Evolutionary conservation across 2,329 filamentous ascomycete species (phyloP), one percentile per base, ranked within the genome.

Genomic region (Alternaria metachromatica): DNA sequence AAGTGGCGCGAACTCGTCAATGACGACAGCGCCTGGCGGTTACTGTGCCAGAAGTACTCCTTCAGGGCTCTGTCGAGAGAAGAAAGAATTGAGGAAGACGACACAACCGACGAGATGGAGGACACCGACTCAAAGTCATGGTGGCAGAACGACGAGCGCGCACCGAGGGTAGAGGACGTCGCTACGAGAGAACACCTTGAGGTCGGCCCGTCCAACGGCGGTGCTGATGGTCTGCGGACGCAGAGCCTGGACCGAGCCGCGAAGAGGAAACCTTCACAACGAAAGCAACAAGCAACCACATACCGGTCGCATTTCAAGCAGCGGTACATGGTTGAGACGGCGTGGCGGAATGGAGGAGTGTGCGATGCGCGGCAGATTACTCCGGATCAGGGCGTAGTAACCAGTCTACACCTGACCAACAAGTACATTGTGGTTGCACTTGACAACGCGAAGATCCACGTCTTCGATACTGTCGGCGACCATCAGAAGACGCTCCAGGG

Each of bases 221-320:
- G 82, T 33, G 80, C 83, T 3, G 85, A 85, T 56, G 73, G 69
- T 55, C 74, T 88, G 45, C 82, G 69, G 79, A 86, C 68, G 67
- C 85, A 85, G 60, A 89, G 86, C 71, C 84, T 89, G 23, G 89
- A 91, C 62, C 86, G 84, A 28, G 71, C 71, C 15, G 80, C 80
- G 7, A 81, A 81, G 59, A 70, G 78, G 18, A 80, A 71, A 55
- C 58, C 66, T 9, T 69, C 68, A 10, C 67, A 71, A 15, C 70
- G 75, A 23, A 89, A 82, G 82, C 89, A 80, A 7, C 91, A 90
- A 70, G 86, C 93, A 26, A 90, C 90, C 71, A 95, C 93, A 2
- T 97, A 98, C 82, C 93, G 96, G 75, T 96, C 93, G 6, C 95
- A 98, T 80, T 99, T 99, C 84, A 98, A 98, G 80, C 94, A 98